These are phyloP conservation scores for Fraxinus pennsylvanica DNA, from an alignment of 257 asterid species.

Conservation along the genomic window DNA sequence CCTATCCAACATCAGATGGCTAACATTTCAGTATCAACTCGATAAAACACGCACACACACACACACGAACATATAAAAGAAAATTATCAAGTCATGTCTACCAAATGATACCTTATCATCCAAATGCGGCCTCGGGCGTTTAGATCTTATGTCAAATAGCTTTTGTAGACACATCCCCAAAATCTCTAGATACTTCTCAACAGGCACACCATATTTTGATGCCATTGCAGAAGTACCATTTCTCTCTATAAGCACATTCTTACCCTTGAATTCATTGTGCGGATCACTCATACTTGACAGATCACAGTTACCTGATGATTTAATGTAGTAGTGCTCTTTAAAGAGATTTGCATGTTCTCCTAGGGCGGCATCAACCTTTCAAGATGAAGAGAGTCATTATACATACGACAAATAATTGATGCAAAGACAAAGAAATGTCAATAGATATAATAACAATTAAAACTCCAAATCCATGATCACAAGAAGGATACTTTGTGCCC, in stretches of 20 bases:
- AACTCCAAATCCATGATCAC: not conserved
- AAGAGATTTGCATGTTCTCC: slow-evolving; percentile 73
- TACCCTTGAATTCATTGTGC: slow-evolving; percentile 77
- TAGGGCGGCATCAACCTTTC: slow-evolving; percentile 63
- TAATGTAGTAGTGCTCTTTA: slow-evolving; percentile 79
- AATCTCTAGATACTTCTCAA: slow-evolving; percentile 59
- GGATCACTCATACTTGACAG: slow-evolving; percentile 91
- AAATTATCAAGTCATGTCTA: not conserved
- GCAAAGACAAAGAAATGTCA: not conserved
- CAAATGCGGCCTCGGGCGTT: slow-evolving; percentile 81
- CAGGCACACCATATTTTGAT: slow-evolving; percentile 56
- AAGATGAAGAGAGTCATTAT: not conserved
- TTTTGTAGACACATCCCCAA: slow-evolving; percentile 61
- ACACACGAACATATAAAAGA: not conserved
- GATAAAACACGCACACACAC: not conserved
- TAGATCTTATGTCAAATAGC: slow-evolving; percentile 61
- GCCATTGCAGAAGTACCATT: slow-evolving; percentile 65
- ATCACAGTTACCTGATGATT: slow-evolving; percentile 86
- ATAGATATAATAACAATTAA: too few species aligned
- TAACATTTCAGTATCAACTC: not conserved
- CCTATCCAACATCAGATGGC: slow-evolving; percentile 44
- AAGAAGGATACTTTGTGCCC: not conserved
- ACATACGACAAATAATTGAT: not conserved
- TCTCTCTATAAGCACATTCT: slow-evolving; percentile 82
- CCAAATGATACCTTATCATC: slow-evolving; percentile 77